Conservation (phyloP, 495 filamentous ascomycete species). For the Talaromyces adpressus region DNA sequence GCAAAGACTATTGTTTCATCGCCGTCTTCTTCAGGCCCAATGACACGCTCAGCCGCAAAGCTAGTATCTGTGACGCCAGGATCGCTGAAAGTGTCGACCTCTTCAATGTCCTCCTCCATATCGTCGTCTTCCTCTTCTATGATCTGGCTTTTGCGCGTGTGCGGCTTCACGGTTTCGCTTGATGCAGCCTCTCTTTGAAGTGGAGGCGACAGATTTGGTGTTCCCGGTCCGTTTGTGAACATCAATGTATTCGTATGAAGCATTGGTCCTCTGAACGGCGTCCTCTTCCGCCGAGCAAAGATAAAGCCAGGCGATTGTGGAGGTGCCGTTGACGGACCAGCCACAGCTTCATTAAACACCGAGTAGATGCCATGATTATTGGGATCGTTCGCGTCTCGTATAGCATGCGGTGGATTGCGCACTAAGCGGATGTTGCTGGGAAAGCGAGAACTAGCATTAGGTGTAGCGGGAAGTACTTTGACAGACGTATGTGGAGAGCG, state of each 20-base stretch:
- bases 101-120: conserved; percentile 60
- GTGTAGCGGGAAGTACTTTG: conserved; percentile 91
- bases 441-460: conserved; percentile 63
- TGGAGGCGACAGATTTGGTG: conserved; percentile 23
- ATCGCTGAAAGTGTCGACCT: conserved; percentile 61
- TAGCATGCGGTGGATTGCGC: conserved; percentile 41
- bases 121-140: conserved; percentile 86
- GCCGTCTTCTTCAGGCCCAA: conserved; percentile 13
- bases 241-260: conserved; percentile 47
- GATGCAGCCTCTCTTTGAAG: conserved; percentile 33
- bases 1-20: background rate
- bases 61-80: conserved; percentile 48
- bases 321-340: conserved; percentile 35
- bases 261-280: conserved; percentile 83
- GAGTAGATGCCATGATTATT: conserved; percentile 22
- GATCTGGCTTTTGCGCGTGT: conserved; percentile 49
- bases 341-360: conserved; percentile 31
- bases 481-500: conserved; percentile 82
- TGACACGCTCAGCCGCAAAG: conserved; percentile 29
- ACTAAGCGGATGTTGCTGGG: conserved; percentile 85
- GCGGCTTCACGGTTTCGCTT: conserved; percentile 52
- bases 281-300: conserved; percentile 86
- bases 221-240: conserved; percentile 22
- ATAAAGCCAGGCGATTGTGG: conserved; percentile 53
- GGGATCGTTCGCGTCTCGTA: conserved; percentile 22